Base-by-base conservation (phyloP, 306 rosid species). In the Prunus salicina region DNA sequence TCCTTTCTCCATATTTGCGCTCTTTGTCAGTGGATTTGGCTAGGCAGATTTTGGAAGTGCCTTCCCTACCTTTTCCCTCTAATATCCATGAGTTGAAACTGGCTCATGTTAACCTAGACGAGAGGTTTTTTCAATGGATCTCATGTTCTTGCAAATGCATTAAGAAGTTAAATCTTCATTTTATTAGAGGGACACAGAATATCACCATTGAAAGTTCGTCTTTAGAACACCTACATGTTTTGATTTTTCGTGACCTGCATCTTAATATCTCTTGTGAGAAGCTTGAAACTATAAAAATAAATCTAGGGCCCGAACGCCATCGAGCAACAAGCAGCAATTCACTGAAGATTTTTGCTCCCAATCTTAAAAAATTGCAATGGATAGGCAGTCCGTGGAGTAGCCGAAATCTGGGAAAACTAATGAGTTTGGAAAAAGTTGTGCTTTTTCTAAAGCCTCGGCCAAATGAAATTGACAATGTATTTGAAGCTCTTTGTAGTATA, bases 101-200 rank as follows among this genome's bases (percentile, higher is more conserved):
- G 58, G 15, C 4, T 3, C 0, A 13, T 16, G 58, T 45, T 5
- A 18, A 5, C 5, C 3, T 60, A 16, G 56, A 45, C 2, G 57
- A 73, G 2, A 19, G 27, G 4, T 73, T 58, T 45, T 34, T 38
- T 3, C 25, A 58, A 8, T 60, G 57, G 57, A 28, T 73, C 43
- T 58, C 69, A 1, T 8, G 19, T 20, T 73, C 51, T 12, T 73
- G 69, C 77, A 73, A 60, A n/a, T 43, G 51, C 28, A 47, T 73
- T 0, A 73, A 58, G 67, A 56, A 73, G 13, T 2, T 60, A 57
- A 0, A 22, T n/a, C 49, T 41, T 1, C 0, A 5, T 13, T 2
- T 20, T 2, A 49, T 49, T 6, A 4, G 1, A 14, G 34, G 18
- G 0, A n/a, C 27, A 9, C 12, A 41, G 3, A 30, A 12, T 41